These are phyloP conservation scores for Albophoma yamanashiensis DNA, from an alignment of 2,329 filamentous ascomycete species.

Conservation along the genomic window DNA sequence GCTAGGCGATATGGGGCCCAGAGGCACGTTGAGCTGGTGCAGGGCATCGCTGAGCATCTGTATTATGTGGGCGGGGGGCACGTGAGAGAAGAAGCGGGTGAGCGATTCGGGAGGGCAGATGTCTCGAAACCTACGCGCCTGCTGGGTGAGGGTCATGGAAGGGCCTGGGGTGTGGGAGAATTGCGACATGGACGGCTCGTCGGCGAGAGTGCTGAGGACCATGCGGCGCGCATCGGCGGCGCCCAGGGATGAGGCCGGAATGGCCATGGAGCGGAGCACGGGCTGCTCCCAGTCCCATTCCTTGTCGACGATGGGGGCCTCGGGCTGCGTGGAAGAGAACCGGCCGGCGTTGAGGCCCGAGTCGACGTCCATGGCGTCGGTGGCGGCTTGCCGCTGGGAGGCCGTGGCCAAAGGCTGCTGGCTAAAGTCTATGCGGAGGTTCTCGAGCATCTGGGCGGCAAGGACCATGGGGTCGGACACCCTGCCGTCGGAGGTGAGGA, in stretches of 20 bases:
- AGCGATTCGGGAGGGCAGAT: slow-evolving; percentile 82
- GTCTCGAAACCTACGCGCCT: slow-evolving; percentile 78
- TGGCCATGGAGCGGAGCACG: slow-evolving; percentile 39
- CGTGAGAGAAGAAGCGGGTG: slow-evolving; percentile 83
- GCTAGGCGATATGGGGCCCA: slow-evolving; percentile 38
- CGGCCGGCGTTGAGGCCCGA: slow-evolving; percentile 29
- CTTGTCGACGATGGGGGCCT: slow-evolving; percentile 62
- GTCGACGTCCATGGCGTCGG: slow-evolving; percentile 64
- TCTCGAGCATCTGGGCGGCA: slow-evolving; percentile 92
- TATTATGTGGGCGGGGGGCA: slow-evolving; percentile 63
- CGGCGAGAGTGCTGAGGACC: slow-evolving; percentile 56
- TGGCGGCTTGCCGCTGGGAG: slow-evolving; percentile 23
- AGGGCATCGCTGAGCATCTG: slow-evolving; percentile 73
- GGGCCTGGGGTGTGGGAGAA: slow-evolving; percentile 73
- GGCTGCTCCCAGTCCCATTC: slow-evolving; percentile 86
- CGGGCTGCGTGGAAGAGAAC: slow-evolving; percentile 77
- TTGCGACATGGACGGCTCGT: slow-evolving; percentile 80
- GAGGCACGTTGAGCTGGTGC: slow-evolving; percentile 74
- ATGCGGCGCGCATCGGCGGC: slow-evolving; percentile 24
- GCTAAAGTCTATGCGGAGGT: slow-evolving; percentile 78
- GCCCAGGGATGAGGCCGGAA: slow-evolving; percentile 23
- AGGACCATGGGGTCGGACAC: slow-evolving; percentile 71
- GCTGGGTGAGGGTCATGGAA: slow-evolving; percentile 77
- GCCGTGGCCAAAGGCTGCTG: slow-evolving; percentile 48
- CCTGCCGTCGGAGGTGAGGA: slow-evolving; percentile 63